Base-by-base conservation (phyloP, 2,329 filamentous ascomycete genomes). In the Fusarium sp. region DNA sequence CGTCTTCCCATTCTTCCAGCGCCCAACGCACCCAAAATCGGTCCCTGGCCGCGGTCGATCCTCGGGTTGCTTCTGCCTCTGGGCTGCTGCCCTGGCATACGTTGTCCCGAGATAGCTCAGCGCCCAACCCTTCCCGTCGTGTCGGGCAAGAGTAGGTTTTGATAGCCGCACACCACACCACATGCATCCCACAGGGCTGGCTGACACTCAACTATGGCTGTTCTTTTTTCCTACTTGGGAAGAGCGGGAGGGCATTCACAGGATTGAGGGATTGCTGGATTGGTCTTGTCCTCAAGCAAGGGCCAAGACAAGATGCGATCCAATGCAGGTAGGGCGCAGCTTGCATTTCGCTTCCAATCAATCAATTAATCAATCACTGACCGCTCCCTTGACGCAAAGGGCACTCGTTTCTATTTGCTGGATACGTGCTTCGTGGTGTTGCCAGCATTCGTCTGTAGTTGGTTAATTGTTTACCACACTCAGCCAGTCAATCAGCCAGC, bases 1-100 rank as follows among this genome's bases (percentile, higher is more conserved):
- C 22, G 42, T 62, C 35, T 47, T 39, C 51, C 51, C 54, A 54
- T 50, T 41, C 20, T 58, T 51, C 33, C 41, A 63, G 57, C 42
- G 62, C 68, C 68, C 65, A 68, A 67, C 68, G 44, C 65, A 66
- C 68, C 63, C 57, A 59, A 47, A 64, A 56, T 54, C 47, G 68
- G 62, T 54, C 69, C 69, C 66, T 70, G 48, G 35, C 67, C 35
- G 30, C 26, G 51, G 36, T n/a, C 31, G 33, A 63, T 62, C 61
- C 50, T 63, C 38, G 30, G 35, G 36, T 35, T 53, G 51, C 61
- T 35, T 65, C 44, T 64, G 42, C 24, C 42, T 45, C 42, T 45
- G 24, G 42, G 42, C 24, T 28, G 41, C 47, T 62, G 56, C 65
- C 64, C 65, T 68, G 64, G 42, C 65, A 68, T 63, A 62, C 56